phyloP scores from a whole-genome alignment of 176 grass and related monocot genomes.

The Aegilops tauschii region DNA sequence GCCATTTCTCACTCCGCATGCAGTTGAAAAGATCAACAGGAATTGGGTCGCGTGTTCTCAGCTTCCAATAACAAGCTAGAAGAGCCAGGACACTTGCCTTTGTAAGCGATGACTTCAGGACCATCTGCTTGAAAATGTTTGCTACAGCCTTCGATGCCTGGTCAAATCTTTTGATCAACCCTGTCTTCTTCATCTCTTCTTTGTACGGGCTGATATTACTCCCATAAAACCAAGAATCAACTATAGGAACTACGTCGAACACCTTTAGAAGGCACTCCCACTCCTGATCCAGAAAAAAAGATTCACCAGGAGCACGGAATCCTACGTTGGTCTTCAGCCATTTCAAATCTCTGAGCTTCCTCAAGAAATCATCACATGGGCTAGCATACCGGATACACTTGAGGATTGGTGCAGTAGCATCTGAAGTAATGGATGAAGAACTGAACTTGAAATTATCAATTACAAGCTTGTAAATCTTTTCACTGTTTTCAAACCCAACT shows the following conservation, averaged over 20 bases:
- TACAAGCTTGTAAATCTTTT: conserved; percentile 36
- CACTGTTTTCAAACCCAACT: conserved; percentile 27
- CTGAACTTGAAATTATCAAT: conserved; percentile 54
- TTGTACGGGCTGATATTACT: conserved; percentile 27
- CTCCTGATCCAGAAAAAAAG: conserved; percentile 41
- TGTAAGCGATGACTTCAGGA: neutral
- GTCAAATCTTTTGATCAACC: conserved; percentile 30
- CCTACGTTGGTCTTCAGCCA: conserved; percentile 70
- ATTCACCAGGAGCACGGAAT: conserved; percentile 32
- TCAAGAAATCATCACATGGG: conserved; percentile 21
- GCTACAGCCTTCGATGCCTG: conserved; percentile 42
- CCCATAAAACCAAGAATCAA: conserved; percentile 61
- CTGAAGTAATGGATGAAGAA: conserved; percentile 30
- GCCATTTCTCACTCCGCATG: conserved; percentile 45
- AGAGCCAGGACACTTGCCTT: conserved; percentile 36
- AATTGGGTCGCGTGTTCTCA: neutral
- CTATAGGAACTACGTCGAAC: conserved; percentile 26
- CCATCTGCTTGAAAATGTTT: neutral
- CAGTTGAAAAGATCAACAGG: conserved; percentile 27
- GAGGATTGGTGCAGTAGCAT: conserved; percentile 46
- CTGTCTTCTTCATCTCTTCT: conserved; percentile 43
- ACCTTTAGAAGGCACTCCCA: conserved; percentile 50
- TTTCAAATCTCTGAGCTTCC: conserved; percentile 32
- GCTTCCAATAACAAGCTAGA: conserved; percentile 35
- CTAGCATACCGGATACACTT: conserved; percentile 36